Conservation (phyloP, 1,284 basidiomycete genomes). For the Ustilago xerochloae region DNA sequence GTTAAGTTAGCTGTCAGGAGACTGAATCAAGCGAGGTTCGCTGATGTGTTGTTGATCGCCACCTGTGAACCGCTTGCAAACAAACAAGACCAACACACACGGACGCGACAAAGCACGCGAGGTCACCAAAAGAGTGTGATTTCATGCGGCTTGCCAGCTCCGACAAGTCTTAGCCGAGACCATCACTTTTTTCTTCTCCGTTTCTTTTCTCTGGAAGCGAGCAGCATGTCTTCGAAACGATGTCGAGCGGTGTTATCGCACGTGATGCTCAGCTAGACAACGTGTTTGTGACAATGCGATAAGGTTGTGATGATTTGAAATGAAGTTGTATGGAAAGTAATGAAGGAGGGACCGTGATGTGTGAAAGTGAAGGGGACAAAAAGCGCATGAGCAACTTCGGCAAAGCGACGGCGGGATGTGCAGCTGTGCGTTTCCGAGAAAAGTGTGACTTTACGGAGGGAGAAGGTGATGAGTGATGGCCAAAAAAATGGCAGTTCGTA, state of each 20-base stretch:
- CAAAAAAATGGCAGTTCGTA: not conserved
- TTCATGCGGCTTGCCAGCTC: slow-evolving; percentile 12
- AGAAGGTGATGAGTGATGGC: not conserved
- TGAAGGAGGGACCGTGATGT: not conserved
- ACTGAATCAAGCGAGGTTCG: too few species aligned
- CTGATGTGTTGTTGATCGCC: too few species aligned
- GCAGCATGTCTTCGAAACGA: not conserved
- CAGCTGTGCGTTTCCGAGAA: not conserved
- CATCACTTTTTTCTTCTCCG: slow-evolving; percentile 13
- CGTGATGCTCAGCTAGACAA: not conserved
- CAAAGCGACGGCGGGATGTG: not conserved
- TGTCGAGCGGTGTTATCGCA: not conserved
- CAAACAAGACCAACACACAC: too few species aligned
- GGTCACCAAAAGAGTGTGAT: not conserved
- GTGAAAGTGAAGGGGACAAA: not conserved
- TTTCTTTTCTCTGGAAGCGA: not conserved
- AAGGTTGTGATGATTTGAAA: not conserved
- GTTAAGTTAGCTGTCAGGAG: too few species aligned
- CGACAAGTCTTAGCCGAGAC: slow-evolving; percentile 21
- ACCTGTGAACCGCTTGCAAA: not conserved
- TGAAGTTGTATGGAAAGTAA: not conserved
- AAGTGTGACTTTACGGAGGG: not conserved
- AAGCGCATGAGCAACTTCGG: not conserved
- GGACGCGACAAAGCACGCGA: too few species aligned
- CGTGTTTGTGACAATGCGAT: not conserved